Evolutionary conservation across 192 early-diverging fungal species (phyloP), one percentile per base, ranked within the genome.

Genomic region (Diversispora epigaea): DNA sequence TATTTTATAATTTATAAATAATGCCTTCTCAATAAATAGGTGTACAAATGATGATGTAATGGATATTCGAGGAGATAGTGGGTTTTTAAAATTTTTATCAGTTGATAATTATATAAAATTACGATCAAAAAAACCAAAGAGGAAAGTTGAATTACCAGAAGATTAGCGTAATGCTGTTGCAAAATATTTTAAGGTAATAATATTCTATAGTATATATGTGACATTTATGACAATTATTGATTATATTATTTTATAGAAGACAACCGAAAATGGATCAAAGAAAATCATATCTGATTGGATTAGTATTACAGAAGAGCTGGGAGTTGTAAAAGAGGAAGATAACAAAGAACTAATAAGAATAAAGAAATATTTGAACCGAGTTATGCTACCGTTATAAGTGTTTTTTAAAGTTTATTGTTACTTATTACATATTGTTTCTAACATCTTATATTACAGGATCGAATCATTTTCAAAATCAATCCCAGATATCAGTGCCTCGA

Each of bases 41-140:
- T 71, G 39, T n/a, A 60, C 54, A 2, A 72, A 46, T 44, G 54
- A 72, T 72, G 70, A 72, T 60, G 57, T 72, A 7, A 72, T 72
- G 70, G 70, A 72, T 25, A 72, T 72, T 47, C 6, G 70, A 60
- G 70, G 70, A 10, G 67, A 69, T 6, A 32, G 67, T 22, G 67
- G 67, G 14, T 69, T 69, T 49, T n/a, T 49, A 4, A 69, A 69
- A 52, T 69, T 52, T 52, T 52, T 69, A 19, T 25, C 69, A 55
- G n/a, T 72, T 58, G 56, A 72, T 21, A 15, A 58, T 4, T 72
- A 60, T 10, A 72, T 44, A 58, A 72, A 72, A 72, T 14, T 72
- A 21, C 8, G 40, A n/a, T 58, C 69, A 40, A 58, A 44, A 52
- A 49, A 25, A 49, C 67, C 67, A 69, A 69, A 49, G 32, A 71